Percentiles rank a stretch among this genome's conserved stretches.
These are phyloP conservation scores for Kwoniella pini DNA, from an alignment of 768 basidiomycete species.

Conservation along the genomic window DNA sequence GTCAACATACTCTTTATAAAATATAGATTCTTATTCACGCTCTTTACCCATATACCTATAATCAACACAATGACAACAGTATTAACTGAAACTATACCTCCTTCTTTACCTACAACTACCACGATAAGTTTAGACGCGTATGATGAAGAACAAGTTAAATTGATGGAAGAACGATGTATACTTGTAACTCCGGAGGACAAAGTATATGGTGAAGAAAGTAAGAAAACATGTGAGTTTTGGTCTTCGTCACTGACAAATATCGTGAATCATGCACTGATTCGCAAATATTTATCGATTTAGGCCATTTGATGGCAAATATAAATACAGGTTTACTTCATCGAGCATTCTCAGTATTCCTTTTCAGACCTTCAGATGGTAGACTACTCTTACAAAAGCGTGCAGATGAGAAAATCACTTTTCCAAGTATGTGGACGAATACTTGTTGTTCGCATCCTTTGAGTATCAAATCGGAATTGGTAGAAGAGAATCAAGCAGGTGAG, in stretches of 20 bases:
- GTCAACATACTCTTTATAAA: no score
- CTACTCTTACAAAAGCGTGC: slow-evolving; percentile 92
- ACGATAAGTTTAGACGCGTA: slow-evolving; percentile 73
- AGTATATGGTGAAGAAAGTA: slow-evolving; percentile 64
- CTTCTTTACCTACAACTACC: slow-evolving; percentile 2
- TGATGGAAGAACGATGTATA: slow-evolving; percentile 81
- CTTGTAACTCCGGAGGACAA: slow-evolving; percentile 51
- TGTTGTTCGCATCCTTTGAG: slow-evolving; percentile 93
- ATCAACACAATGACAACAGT: slow-evolving; percentile 11
- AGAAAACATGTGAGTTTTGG: slow-evolving; percentile 81
- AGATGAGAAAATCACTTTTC: slow-evolving; percentile 98
- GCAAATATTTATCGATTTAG: slow-evolving; percentile 56
- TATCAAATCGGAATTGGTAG: slow-evolving; percentile 72
- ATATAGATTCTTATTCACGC: not conserved
- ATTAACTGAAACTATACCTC: slow-evolving; percentile 10
- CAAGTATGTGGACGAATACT: slow-evolving; percentile 99
- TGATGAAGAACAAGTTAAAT: slow-evolving; percentile 85
- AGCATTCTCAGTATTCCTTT: slow-evolving; percentile 96
- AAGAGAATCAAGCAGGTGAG: slow-evolving; percentile 67
- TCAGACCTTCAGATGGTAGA: slow-evolving; percentile 89
- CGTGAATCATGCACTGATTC: not conserved
- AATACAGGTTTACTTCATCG: slow-evolving; percentile 88
- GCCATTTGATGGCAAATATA: slow-evolving; percentile 97
- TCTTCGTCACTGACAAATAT: not conserved
- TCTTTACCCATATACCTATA: not conserved